Base-by-base conservation (phyloP, 2,329 filamentous ascomycete species). In the Alternaria sp. region DNA sequence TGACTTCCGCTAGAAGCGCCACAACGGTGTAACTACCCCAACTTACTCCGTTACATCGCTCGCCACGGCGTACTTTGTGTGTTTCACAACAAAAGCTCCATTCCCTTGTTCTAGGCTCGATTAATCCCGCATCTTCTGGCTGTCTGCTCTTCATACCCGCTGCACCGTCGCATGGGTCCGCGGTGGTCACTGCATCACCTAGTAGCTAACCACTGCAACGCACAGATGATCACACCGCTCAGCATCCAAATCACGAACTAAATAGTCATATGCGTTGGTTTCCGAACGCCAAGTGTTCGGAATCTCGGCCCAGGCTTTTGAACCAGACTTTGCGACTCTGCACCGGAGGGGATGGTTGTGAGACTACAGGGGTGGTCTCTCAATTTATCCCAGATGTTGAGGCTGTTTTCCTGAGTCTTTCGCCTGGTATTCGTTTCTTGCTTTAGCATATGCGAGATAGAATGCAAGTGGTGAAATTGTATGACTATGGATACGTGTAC, bases 1-100 rank as follows among this genome's bases (percentile, higher is more conserved):
- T 38, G 30, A 27, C 46, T 34, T 43, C 34, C 54, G 46, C 54
- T 40, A 34, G 43, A 44, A 51, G 28, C 27, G 41, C 56, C 49
- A 36, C 49, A 14, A 41, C 27, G 30, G 10, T 36, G 30, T 50
- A 12, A 38, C 32, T 50, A 25, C 20, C 4, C 46, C 32, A 38
- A 50, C 16, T 14, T 46, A 8, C n/a, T 8, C 32, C 18, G 56
- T 46, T 58, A 41, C 41, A 36, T 57, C 38, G 38, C 28, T 20
- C 38, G 43, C 32, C 50, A 46, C 28, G n/a, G 28, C 18, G 22
- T 45, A 50, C 43, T 16, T 58, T 10, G 30, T 45, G 14, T 36
- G 46, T 50, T 27, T 20, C 46, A 36, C 32, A 36, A 20, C 32
- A 25, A 50, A 38, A 50, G 2, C 14, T 25, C 20, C 10, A 5